These are phyloP conservation scores for Dioscorea zingiberensis DNA, from an alignment of 106 monocot genomes.

Conservation along the genomic window DNA sequence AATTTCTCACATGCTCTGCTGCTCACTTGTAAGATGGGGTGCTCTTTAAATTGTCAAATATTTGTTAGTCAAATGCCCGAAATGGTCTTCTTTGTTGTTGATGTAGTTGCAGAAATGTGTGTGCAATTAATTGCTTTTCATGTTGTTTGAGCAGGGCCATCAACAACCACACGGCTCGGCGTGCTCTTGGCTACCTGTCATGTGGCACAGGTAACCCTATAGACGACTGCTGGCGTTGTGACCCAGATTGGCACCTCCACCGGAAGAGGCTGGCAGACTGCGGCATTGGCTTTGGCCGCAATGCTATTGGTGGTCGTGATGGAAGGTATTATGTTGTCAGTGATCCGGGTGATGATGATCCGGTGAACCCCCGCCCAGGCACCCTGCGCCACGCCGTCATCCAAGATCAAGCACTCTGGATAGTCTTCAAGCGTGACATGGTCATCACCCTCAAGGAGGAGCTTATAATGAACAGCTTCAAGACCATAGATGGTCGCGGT, in stretches of 20 bases:
- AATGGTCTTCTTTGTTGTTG: too few relatives aligned
- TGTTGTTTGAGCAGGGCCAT: constrained; percentile 25
- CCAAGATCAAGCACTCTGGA: constrained; percentile 58
- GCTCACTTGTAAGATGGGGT: too few relatives aligned
- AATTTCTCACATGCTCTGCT: too few relatives aligned
- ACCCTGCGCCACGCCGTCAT: constrained; percentile 59
- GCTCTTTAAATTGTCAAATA: too few relatives aligned
- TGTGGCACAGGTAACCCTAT: constrained; percentile 61
- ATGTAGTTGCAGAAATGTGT: too few relatives aligned
- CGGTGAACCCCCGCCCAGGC: constrained; percentile 49
- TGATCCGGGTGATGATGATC: constrained; percentile 40
- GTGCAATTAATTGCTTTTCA: too few relatives aligned
- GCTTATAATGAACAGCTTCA: constrained; percentile 74
- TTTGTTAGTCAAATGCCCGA: too few relatives aligned
- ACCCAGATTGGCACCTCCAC: constrained; percentile 36
- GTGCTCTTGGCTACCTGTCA: constrained; percentile 30
- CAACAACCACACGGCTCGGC: constrained; percentile 28
- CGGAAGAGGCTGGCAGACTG: constrained; percentile 62
- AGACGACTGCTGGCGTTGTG: constrained; percentile 73
- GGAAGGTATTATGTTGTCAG: constrained; percentile 47
- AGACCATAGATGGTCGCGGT: constrained; percentile 61
- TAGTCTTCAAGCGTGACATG: constrained; percentile 54
- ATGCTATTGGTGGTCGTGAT: constrained; percentile 52
- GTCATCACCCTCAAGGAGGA: constrained; percentile 50
- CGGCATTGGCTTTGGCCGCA: constrained; percentile 60